Base-by-base conservation (phyloP, 2,329 filamentous ascomycete species). In the Aspergillus pseudoglaucus region DNA sequence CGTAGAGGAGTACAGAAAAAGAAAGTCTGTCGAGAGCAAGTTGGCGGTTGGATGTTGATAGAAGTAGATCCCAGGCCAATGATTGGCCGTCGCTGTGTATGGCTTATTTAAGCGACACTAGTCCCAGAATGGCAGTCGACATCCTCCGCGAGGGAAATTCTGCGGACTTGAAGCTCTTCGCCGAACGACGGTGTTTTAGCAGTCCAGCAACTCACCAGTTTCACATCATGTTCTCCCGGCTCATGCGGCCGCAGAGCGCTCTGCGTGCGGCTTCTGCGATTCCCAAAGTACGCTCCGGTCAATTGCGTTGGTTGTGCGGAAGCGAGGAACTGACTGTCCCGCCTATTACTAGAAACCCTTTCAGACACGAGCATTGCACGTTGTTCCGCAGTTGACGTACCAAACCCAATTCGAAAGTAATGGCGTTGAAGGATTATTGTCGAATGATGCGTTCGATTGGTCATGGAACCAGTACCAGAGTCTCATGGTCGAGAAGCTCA, bases 391-490 rank as follows among this genome's bases (percentile, higher is more conserved):
- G 51, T 74, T 81, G 55, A 65, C 63, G 37, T 70, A 78, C 60
- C 69, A 76, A 47, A 54, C 61, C 10, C 53, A 63, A 37, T 77
- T 79, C 57, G 60, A 62, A 47, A 50, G 71, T 46, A 59, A 79
- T 54, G 82, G 82, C 50, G 75, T 95, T 5, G 79, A 82, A n/a
- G 81, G 82, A 12, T 76, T 97, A 51, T 76, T 95, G 64, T 83
- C 83, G 25, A 67, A 77, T 2, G 74, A 79, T 44, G 87, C 81
- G 47, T 94, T 87, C 69, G 72, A 85, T 47, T 78, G 88, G 47
- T 84, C 90, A 44, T 98, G 89, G 84, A 84, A 79, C 30, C 76
- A 90, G 62, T 95, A 96, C 73, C 90, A 95, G 77, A 65, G 73
- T 33, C 71, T 85, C 56, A 76, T 91, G 61, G 68, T 90, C 45